A percentile compares a stretch with the other conserved stretches of the same genome.
Conservation (phyloP, 371 early-diverging fungal genomes). For the Haplosporangium sp. region DNA sequence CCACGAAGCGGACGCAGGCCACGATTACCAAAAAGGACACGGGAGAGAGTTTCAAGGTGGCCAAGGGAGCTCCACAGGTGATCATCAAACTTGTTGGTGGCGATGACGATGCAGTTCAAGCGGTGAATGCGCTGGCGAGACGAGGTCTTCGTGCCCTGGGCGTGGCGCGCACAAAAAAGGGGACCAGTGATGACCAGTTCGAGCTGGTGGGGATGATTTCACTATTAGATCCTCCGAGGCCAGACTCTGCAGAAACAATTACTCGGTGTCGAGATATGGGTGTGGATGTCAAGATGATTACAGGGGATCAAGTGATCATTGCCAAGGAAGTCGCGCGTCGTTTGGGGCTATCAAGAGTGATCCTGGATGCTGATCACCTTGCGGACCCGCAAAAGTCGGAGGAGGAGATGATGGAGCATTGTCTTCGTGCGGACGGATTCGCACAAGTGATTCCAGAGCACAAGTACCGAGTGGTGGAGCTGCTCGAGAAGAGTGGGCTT, state of each 20-base stretch:
- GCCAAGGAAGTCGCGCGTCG: constrained; percentile 89
- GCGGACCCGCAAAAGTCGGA: constrained; percentile 85
- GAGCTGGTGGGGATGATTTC: constrained; percentile 78
- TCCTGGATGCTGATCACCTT: constrained; percentile 79
- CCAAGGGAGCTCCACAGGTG: constrained; percentile 97
- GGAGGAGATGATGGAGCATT: constrained; percentile 85
- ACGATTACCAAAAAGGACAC: constrained; percentile 76
- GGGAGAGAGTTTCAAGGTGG: constrained; percentile 79
- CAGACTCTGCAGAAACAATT: constrained; percentile 72
- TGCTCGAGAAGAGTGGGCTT: constrained; percentile 76
- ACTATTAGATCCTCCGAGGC: constrained; percentile 90
- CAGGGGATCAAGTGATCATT: constrained; percentile 90
- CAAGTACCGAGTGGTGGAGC: constrained; percentile 92
- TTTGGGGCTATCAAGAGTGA: constrained; percentile 80
- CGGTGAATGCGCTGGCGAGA: constrained; percentile 83
- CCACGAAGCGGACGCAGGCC: constrained; percentile 90
- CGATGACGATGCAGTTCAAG: constrained; percentile 77
- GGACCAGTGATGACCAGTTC: constrained; percentile 69
- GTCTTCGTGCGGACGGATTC: constrained; percentile 92
- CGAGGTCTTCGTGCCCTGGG: constrained; percentile 92
- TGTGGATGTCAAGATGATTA: constrained; percentile 90
- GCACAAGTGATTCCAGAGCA: constrained; percentile 97
- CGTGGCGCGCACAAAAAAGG: constrained; percentile 79
- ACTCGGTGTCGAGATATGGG: constrained; percentile 73
- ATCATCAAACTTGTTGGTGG: constrained; percentile 85